A percentile compares a stretch with the other conserved stretches of the same genome.
Conservation (phyloP, 2,329 filamentous ascomycete genomes). For the Alternaria triticina region DNA sequence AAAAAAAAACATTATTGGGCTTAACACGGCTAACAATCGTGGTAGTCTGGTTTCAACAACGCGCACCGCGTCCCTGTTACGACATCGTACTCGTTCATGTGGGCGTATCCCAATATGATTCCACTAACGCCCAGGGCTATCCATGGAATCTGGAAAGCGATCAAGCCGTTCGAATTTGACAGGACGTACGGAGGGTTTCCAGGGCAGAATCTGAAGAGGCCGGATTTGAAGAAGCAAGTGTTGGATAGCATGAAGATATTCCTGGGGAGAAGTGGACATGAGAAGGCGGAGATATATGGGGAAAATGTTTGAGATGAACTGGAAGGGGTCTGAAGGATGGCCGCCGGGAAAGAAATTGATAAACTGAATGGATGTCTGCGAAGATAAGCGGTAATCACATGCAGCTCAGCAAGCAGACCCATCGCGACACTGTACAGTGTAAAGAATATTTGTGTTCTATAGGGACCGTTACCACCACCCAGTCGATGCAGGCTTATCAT, state of each 20-base stretch:
- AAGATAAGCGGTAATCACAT: too few relatives aligned
- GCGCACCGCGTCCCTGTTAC: constrained; percentile 53
- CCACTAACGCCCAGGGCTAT: constrained; percentile 71
- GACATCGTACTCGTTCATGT: constrained; percentile 72
- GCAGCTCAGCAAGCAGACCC: too few relatives aligned
- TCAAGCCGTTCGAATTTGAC: constrained; percentile 67
- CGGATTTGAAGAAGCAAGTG: constrained; percentile 67
- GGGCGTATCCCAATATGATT: constrained; percentile 66
- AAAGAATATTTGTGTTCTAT: too few relatives aligned
- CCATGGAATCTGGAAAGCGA: constrained; percentile 70
- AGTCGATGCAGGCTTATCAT: too few relatives aligned
- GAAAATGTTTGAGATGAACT: too few relatives aligned
- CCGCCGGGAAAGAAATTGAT: too few relatives aligned
- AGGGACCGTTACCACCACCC: too few relatives aligned
- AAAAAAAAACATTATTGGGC: background rate
- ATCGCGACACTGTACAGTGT: too few relatives aligned
- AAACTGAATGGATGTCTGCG: too few relatives aligned
- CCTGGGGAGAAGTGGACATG: constrained; percentile 59
- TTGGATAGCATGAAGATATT: constrained; percentile 81
- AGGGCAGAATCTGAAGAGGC: constrained; percentile 65
- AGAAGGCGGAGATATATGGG: too few relatives aligned
- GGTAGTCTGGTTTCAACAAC: constrained; percentile 44
- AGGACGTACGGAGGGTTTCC: constrained; percentile 72
- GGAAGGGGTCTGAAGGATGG: too few relatives aligned
- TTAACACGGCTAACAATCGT: background rate